Percentiles rank a stretch among this genome's conserved stretches.
phyloP scores from a whole-genome alignment of 2,329 filamentous ascomycete genomes.

The Pseudogymnoascus sp. region DNA sequence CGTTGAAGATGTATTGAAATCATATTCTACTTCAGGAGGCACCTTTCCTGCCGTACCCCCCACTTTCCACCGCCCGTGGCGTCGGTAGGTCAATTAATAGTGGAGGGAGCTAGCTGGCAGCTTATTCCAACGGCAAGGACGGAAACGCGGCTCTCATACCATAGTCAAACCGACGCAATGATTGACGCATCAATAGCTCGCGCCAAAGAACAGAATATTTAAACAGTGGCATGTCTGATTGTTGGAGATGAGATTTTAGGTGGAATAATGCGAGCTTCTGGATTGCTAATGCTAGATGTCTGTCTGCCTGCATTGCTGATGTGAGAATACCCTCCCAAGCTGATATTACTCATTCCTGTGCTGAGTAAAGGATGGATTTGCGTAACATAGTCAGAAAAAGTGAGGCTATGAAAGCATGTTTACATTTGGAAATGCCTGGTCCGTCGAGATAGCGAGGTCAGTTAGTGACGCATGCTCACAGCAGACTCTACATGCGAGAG shows the following conservation, averaged over 20 bases:
- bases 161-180: not conserved
- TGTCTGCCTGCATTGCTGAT: not conserved
- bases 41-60: not conserved
- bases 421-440: conserved; percentile 42
- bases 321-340: not conserved
- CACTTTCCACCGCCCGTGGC: not conserved
- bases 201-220: not conserved
- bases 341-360: not conserved
- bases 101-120: not conserved
- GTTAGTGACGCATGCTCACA: conserved; percentile 20
- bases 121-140: not conserved
- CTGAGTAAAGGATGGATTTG: not conserved
- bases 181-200: not conserved
- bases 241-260: not conserved
- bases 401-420: conserved; percentile 33
- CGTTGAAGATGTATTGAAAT: not conserved
- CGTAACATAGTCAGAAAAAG: not conserved
- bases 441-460: conserved; percentile 34
- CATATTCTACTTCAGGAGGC: not conserved
- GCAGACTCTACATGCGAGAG: conserved; percentile 25
- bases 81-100: not conserved
- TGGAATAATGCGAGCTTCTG: no score
- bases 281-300: not conserved
- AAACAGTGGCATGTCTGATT: not conserved
- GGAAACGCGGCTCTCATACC: not conserved